phyloP scores from a whole-genome alignment of 768 basidiomycete species.

The Stropharia rugosoannulata region DNA sequence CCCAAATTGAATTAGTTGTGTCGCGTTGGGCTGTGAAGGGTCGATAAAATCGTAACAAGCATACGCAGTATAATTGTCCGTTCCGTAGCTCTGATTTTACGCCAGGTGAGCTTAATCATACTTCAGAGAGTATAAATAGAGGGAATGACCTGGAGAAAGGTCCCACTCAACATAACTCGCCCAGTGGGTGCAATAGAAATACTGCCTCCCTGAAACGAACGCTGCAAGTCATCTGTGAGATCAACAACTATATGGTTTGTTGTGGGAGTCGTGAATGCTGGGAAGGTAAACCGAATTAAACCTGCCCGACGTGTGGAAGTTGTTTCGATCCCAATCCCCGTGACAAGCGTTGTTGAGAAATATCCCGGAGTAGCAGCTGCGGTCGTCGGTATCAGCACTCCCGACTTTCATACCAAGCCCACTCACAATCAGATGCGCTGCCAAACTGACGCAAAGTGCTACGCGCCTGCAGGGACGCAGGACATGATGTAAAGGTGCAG shows the following conservation, averaged over 20 bases:
- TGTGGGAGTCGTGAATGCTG: constrained; percentile 26
- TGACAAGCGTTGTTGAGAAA: constrained; percentile 46
- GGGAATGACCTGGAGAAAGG: constrained; percentile 39
- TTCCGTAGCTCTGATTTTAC: constrained; percentile 39
- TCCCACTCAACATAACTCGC: constrained; percentile 39
- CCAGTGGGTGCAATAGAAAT: constrained; percentile 31
- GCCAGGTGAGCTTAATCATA: not conserved
- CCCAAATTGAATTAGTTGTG: constrained; percentile 29
- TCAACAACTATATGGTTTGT: constrained; percentile 51
- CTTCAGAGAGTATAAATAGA: not conserved
- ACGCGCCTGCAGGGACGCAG: constrained; percentile 39
- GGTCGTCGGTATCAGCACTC: not conserved
- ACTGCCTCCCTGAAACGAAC: constrained; percentile 46
- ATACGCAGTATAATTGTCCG: constrained; percentile 46
- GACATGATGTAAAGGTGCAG: constrained; percentile 41
- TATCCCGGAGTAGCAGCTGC: constrained; percentile 47
- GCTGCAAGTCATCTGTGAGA: constrained; percentile 42
- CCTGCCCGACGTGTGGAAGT: constrained; percentile 62
- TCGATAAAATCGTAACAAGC: constrained; percentile 47
- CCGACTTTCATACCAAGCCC: not conserved
- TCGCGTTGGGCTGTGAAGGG: constrained; percentile 16
- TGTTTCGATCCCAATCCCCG: constrained; percentile 50
- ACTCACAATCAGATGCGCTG: constrained; percentile 7
- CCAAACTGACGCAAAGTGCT: constrained; percentile 31
- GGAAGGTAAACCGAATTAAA: constrained; percentile 61